Evolutionary conservation across 129 eudicot species (phyloP).

Genomic region (Flaveria ramosissima): DNA sequence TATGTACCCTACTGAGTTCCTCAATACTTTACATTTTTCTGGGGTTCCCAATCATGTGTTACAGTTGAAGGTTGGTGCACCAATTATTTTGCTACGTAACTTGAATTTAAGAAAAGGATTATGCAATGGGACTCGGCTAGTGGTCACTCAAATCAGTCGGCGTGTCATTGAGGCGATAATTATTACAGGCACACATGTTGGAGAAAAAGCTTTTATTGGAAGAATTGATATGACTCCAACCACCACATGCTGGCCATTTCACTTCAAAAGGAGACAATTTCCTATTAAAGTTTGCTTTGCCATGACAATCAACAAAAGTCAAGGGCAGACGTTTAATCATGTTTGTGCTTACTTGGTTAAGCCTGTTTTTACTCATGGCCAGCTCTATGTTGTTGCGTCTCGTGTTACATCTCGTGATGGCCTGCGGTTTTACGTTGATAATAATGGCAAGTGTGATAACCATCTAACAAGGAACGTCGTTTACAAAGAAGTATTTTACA

Average conservation of each 20-base stretch:
- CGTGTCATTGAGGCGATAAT: background rate
- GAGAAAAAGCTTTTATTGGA: background rate
- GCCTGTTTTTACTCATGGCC: background rate
- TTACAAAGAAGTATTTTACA: background rate
- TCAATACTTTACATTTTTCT: background rate
- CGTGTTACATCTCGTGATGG: too few species aligned
- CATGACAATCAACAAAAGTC: background rate
- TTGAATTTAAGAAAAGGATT: too few species aligned
- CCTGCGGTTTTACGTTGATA: too few species aligned
- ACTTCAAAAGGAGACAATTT: background rate
- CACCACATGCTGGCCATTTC: background rate
- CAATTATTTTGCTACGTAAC: too few species aligned
- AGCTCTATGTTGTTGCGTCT: background rate
- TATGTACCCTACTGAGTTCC: background rate
- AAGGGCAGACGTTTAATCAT: background rate
- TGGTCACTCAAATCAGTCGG: too few species aligned
- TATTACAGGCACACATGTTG: background rate
- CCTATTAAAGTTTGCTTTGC: background rate
- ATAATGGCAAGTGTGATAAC: too few species aligned
- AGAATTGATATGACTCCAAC: too few species aligned
- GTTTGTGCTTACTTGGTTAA: background rate
- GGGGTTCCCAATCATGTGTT: background rate
- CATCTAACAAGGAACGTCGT: background rate
- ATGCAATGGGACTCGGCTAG: too few species aligned
- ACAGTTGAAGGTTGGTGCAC: too few species aligned